phyloP scores from a whole-genome alignment of 2,329 filamentous ascomycete species.

The Pseudonectria buxi region DNA sequence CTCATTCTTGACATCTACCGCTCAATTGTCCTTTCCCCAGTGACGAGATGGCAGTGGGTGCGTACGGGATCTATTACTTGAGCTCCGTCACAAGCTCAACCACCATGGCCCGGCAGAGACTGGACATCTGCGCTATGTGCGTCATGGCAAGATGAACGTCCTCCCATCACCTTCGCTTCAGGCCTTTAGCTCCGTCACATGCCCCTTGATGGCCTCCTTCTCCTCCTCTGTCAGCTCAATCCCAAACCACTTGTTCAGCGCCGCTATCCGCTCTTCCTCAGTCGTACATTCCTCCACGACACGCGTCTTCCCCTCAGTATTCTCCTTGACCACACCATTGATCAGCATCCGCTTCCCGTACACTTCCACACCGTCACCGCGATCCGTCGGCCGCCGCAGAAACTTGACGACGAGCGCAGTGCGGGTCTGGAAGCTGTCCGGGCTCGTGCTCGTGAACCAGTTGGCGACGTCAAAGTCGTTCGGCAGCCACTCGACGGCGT shows the following conservation, averaged over 20 bases:
- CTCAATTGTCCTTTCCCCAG: no score
- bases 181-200: slow-evolving; percentile 36
- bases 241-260: slow-evolving; percentile 44
- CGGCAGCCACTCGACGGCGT: slow-evolving; percentile 52
- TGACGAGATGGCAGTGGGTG: no score
- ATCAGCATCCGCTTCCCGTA: slow-evolving; percentile 48
- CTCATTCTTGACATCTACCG: no score
- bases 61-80: no score
- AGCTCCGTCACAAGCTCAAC: no score
- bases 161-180: slow-evolving; percentile 8
- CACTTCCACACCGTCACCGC: slow-evolving; percentile 36
- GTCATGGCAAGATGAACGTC: no score
- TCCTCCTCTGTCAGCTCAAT: slow-evolving; percentile 46
- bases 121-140: no score
- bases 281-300: slow-evolving; percentile 39
- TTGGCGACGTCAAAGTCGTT: slow-evolving; percentile 57
- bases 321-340: slow-evolving; percentile 46
- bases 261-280: slow-evolving; percentile 48
- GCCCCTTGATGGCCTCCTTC: slow-evolving; percentile 41
- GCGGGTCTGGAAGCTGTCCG: slow-evolving; percentile 46
- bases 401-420: slow-evolving; percentile 48
- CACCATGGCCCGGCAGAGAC: no score
- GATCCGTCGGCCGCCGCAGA: slow-evolving; percentile 38
- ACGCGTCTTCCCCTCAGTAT: slow-evolving; percentile 42
- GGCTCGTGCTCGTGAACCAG: slow-evolving; percentile 44